phyloP scores from a whole-genome alignment of 2,329 filamentous ascomycete genomes.

The Colletotrichum spinosum region DNA sequence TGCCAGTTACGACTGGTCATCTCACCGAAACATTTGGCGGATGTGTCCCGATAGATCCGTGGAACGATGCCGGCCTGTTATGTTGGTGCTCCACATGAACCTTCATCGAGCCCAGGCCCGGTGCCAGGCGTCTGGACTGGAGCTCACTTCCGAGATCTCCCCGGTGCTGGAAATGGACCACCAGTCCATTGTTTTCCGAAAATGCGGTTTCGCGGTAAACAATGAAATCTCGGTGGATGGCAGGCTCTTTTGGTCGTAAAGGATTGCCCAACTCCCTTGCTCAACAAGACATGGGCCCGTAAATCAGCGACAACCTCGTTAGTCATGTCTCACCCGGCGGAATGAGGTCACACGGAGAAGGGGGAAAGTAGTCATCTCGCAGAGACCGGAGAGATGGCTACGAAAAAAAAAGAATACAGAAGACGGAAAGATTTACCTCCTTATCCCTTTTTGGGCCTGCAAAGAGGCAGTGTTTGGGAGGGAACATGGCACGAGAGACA shows the following conservation, averaged over 20 bases:
- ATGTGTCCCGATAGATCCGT: constrained; percentile 7
- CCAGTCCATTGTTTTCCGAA: neutral
- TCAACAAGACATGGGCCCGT: constrained; percentile 6
- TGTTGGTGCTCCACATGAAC: too few relatives aligned
- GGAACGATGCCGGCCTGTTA: constrained; percentile 10
- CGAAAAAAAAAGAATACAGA: constrained; percentile 12
- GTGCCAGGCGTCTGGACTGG: neutral
- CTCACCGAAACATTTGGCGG: constrained; percentile 13
- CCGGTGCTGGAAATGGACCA: neutral
- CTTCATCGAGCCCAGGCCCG: neutral
- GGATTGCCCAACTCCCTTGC: constrained; percentile 5
- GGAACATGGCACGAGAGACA: too few relatives aligned
- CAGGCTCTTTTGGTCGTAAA: too few relatives aligned
- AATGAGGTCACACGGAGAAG: constrained; percentile 17
- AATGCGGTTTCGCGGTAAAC: constrained; percentile 1
- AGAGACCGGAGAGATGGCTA: neutral
- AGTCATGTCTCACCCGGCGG: constrained; percentile 20
- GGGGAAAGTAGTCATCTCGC: neutral
- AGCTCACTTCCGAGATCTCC: neutral
- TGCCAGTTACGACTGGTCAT: neutral
- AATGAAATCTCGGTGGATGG: neutral
- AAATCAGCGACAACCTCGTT: neutral
- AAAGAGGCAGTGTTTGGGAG: too few relatives aligned
- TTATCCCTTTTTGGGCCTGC: neutral
- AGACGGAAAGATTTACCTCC: neutral